Percentiles rank a stretch among this genome's conserved stretches.
These are phyloP conservation scores for Candida namnaoensis DNA, from an alignment of 805 yeast species.

Conservation along the genomic window DNA sequence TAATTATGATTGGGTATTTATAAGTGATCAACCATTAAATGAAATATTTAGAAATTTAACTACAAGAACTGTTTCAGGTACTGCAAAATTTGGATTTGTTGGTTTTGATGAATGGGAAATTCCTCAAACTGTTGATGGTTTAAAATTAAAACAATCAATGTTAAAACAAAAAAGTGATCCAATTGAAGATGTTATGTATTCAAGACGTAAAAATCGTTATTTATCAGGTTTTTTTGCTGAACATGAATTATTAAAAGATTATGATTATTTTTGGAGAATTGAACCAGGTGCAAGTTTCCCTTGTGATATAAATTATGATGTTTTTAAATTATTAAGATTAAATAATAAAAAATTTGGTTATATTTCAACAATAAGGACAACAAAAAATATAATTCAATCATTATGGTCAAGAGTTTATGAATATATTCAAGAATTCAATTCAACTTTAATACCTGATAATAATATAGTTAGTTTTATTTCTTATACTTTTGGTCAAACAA, in stretches of 20 bases:
- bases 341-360: constrained; percentile 55
- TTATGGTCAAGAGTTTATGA: constrained; percentile 45
- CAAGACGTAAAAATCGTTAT: constrained; percentile 55
- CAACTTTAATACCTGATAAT: constrained; percentile 30
- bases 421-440: constrained; percentile 31
- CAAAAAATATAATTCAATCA: constrained; percentile 45
- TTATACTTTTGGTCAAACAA: constrained; percentile 49
- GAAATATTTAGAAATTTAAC: constrained; percentile 39
- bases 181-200: constrained; percentile 44
- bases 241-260: constrained; percentile 45
- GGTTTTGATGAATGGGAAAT: constrained; percentile 52
- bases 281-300: constrained; percentile 52
- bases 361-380: constrained; percentile 51
- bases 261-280: constrained; percentile 66
- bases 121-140: constrained; percentile 48
- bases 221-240: constrained; percentile 69
- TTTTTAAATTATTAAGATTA: constrained; percentile 49
- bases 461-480: constrained; percentile 50
- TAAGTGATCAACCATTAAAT: constrained; percentile 54
- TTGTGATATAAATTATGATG: constrained; percentile 58
- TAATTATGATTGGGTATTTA: constrained; percentile 67
- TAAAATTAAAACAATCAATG: constrained; percentile 32
- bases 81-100: constrained; percentile 46
- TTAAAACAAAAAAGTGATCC: constrained; percentile 23
- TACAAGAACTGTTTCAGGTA: constrained; percentile 43